Evolutionary conservation across 1,284 basidiomycete species (phyloP).

Genomic region (Spongiforma sp.): DNA sequence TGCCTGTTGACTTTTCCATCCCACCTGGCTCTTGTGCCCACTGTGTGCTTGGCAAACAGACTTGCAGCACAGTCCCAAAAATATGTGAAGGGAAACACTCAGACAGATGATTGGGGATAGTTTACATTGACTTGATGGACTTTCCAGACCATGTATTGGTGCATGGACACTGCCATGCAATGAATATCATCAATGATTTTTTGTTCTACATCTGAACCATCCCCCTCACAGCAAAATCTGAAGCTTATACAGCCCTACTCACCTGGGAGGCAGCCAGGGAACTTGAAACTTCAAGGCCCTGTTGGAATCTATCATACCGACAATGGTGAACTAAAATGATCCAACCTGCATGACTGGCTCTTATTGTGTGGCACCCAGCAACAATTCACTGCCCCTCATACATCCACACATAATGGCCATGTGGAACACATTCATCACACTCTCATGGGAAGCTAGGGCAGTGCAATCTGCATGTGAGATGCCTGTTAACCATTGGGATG

Average conservation of each 20-base stretch:
- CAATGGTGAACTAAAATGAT: neutral
- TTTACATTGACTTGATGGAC: neutral
- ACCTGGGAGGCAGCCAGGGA: neutral
- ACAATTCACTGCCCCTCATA: neutral
- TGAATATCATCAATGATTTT: neutral
- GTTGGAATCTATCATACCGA: neutral
- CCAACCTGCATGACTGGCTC: neutral
- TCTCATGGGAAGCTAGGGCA: neutral
- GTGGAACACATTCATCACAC: neutral
- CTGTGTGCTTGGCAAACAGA: neutral
- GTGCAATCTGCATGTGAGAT: neutral
- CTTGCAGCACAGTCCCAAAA: neutral
- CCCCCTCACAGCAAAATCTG: neutral
- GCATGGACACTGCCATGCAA: neutral
- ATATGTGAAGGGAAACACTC: neutral
- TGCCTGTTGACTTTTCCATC: neutral
- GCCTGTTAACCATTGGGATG: neutral
- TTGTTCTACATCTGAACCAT: neutral
- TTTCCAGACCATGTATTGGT: neutral
- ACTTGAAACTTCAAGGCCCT: neutral
- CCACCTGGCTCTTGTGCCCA: neutral
- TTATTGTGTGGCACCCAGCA: neutral
- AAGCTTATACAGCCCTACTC: neutral
- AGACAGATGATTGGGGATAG: neutral
- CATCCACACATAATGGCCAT: neutral